Conservation (phyloP, 1,284 basidiomycete species). For the Rhodotorula sp. region DNA sequence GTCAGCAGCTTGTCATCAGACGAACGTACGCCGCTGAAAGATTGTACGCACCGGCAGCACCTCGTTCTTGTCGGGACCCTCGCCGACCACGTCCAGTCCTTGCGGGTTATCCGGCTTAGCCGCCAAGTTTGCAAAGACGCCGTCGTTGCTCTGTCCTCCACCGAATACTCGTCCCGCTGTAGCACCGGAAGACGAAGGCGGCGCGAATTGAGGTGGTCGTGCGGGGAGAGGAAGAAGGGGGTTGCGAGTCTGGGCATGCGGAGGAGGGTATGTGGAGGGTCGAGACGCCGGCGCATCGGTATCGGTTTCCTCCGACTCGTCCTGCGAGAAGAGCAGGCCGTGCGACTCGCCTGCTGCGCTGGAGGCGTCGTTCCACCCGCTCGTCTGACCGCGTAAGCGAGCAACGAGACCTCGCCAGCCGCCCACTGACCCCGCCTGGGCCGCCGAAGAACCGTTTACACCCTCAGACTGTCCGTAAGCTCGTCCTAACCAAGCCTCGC, state of each 20-base stretch:
- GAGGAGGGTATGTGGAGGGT: constrained; percentile 23
- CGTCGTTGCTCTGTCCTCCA: constrained; percentile 82
- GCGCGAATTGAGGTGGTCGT: constrained; percentile 28
- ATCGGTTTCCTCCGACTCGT: constrained; percentile 30
- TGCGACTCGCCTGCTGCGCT: constrained; percentile 1
- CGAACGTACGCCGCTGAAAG: neutral
- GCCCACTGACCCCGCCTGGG: neutral
- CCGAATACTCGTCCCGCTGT: constrained; percentile 51
- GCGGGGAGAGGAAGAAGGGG: constrained; percentile 35
- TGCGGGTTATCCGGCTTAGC: constrained; percentile 71
- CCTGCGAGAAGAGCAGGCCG: constrained; percentile 36
- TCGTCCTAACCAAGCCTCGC: neutral
- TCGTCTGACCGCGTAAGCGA: constrained; percentile 3
- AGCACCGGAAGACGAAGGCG: constrained; percentile 1
- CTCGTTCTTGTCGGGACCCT: constrained; percentile 71
- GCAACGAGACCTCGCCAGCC: constrained; percentile 13
- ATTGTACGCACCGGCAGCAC: constrained; percentile 70
- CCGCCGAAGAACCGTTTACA: no score
- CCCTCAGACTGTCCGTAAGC: no score
- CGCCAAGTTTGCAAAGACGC: constrained; percentile 91
- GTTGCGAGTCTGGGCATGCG: neutral
- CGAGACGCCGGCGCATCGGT: neutral
- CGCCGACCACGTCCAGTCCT: constrained; percentile 56
- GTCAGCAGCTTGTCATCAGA: neutral
- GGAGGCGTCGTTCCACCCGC: neutral